phyloP scores from a whole-genome alignment of 2,329 filamentous ascomycete genomes.

The Colletotrichum lentis region DNA sequence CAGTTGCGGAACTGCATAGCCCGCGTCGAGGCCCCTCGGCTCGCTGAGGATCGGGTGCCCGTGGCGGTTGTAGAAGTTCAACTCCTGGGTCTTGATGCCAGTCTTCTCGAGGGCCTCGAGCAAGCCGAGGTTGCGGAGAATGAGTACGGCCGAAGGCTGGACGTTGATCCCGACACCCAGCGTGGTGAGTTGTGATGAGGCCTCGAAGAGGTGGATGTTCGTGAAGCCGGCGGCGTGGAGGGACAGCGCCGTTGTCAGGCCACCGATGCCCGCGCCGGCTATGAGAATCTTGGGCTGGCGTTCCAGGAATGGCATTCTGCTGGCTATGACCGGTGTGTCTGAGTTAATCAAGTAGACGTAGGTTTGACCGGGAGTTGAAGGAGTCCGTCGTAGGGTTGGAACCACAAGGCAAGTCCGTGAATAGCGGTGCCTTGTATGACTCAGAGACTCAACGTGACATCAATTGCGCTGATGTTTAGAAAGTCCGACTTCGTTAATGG shows the following conservation, averaged over 20 bases:
- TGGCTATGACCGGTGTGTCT: not conserved
- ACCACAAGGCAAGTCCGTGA: not conserved
- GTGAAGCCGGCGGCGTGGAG: slow-evolving; percentile 30
- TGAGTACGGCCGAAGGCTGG: slow-evolving; percentile 21
- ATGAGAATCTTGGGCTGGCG: slow-evolving; percentile 41
- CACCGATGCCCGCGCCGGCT: slow-evolving; percentile 40
- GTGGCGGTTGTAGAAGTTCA: slow-evolving; percentile 33
- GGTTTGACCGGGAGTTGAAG: not conserved
- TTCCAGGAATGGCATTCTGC: not conserved
- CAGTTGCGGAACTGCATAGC: slow-evolving; percentile 19
- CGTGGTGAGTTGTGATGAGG: slow-evolving; percentile 27
- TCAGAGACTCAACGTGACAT: not conserved
- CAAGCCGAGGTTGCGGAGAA: slow-evolving; percentile 28
- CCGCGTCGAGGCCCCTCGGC: not conserved
- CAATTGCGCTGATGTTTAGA: not conserved
- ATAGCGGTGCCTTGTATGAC: not conserved
- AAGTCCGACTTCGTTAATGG: not conserved
- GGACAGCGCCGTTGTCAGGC: slow-evolving; percentile 30
- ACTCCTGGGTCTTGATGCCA: slow-evolving; percentile 24
- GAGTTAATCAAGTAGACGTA: not conserved
- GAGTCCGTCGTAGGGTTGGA: not conserved
- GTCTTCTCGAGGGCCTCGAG: slow-evolving; percentile 24
- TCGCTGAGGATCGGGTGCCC: slow-evolving; percentile 25
- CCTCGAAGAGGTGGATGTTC: slow-evolving; percentile 28
- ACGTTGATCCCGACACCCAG: slow-evolving; percentile 31